These are phyloP conservation scores for Heterotrichella gracilis DNA, from an alignment of 352 stramenopile genomes.

Conservation along the genomic window DNA sequence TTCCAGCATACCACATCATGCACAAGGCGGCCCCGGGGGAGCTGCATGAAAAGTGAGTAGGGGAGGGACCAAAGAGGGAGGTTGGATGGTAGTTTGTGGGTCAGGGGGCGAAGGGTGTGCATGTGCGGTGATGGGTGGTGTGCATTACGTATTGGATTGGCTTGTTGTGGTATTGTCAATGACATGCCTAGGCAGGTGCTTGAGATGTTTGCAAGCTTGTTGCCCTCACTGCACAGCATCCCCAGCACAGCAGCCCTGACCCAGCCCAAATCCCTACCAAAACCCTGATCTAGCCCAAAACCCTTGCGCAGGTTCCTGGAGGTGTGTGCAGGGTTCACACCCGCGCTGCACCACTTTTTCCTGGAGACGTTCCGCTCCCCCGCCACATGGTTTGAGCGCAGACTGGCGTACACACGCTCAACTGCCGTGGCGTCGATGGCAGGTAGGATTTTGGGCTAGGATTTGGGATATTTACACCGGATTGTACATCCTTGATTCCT, in stretches of 20 bases:
- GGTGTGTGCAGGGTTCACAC: slow-evolving; percentile 65
- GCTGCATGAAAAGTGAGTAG: slow-evolving; percentile 34
- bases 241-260: slow-evolving; percentile 20
- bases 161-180: too few species aligned
- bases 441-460: slow-evolving; percentile 48
- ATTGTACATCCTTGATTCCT: too few species aligned
- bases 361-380: slow-evolving; percentile 69
- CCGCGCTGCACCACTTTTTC: slow-evolving; percentile 85
- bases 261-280: slow-evolving; percentile 32
- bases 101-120: too few species aligned
- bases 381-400: slow-evolving; percentile 55
- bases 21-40: slow-evolving; percentile 12
- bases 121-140: too few species aligned
- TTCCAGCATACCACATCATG: too few species aligned
- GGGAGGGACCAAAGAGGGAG: slow-evolving; percentile 16
- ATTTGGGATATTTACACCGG: too few species aligned
- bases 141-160: too few species aligned
- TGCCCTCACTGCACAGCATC: neutral
- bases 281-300: slow-evolving; percentile 29
- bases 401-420: slow-evolving; percentile 63
- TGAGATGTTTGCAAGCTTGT: slow-evolving; percentile 13
- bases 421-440: slow-evolving; percentile 84
- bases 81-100: slow-evolving; percentile 12
- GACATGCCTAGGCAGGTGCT: slow-evolving; percentile 10
- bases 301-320: slow-evolving; percentile 52